Conservation (phyloP, 2,329 filamentous ascomycete species). For the Trichophaea hybrida region DNA sequence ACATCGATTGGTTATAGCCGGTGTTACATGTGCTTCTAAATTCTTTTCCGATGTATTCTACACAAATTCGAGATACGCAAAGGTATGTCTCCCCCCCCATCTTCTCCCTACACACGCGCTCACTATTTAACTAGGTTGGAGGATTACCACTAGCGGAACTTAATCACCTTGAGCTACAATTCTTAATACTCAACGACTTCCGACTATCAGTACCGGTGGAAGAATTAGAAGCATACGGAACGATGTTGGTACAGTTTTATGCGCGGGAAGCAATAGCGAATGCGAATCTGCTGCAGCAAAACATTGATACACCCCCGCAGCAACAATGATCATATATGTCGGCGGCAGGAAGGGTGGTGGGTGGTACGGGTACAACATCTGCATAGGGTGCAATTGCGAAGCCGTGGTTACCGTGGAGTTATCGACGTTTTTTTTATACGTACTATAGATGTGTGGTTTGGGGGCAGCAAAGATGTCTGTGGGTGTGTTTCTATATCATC, state of each 20-base stretch:
- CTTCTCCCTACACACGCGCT: constrained; percentile 16
- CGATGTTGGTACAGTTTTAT: constrained; percentile 97
- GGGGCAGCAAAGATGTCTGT: no score
- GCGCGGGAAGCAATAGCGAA: constrained; percentile 72
- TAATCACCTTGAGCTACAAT: constrained; percentile 92
- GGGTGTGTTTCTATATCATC: no score
- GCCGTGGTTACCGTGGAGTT: no score
- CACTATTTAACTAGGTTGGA: constrained; percentile 52
- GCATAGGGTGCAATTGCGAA: no score
- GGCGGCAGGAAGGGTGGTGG: no score
- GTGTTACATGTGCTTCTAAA: constrained; percentile 95
- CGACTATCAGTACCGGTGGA: constrained; percentile 83
- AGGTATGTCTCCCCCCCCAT: constrained; percentile 45
- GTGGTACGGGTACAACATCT: no score
- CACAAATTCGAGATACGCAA: constrained; percentile 96
- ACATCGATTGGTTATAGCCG: constrained; percentile 87
- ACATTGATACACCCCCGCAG: no score
- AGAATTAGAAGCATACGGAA: constrained; percentile 91
- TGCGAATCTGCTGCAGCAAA: not conserved
- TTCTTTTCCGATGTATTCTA: constrained; percentile 99
- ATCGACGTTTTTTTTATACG: no score
- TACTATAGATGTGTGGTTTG: no score
- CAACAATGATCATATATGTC: no score
- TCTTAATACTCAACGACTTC: constrained; percentile 90
- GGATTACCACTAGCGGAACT: constrained; percentile 82